A percentile compares a stretch with the other conserved stretches of the same genome.
Conservation (phyloP, 306 rosid species). For the Neltuma alba region DNA sequence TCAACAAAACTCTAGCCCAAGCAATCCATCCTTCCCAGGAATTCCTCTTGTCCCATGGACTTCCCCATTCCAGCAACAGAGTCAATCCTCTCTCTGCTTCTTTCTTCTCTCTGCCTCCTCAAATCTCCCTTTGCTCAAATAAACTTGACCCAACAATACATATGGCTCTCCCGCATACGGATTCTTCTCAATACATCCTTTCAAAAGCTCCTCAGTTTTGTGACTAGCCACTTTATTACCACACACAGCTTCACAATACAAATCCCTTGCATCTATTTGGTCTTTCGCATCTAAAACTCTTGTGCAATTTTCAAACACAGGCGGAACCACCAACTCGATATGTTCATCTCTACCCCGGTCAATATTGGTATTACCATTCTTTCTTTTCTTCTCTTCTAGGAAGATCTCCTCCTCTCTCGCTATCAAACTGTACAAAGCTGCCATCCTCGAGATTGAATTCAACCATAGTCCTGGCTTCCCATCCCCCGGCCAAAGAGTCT, state of each 20-base stretch:
- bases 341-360: slow-evolving; percentile 52
- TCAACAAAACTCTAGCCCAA: slow-evolving; percentile 72
- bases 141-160: slow-evolving; percentile 70
- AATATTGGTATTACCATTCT: background rate
- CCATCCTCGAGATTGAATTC: slow-evolving; percentile 82
- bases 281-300: slow-evolving; percentile 66
- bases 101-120: slow-evolving; percentile 71
- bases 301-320: slow-evolving; percentile 67
- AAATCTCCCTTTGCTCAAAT: slow-evolving; percentile 54
- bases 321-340: slow-evolving; percentile 64
- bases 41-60: slow-evolving; percentile 92
- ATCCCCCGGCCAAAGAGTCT: slow-evolving; percentile 74
- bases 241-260: slow-evolving; percentile 85
- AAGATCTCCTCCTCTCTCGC: slow-evolving; percentile 77
- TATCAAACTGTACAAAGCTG: slow-evolving; percentile 58
- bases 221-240: slow-evolving; percentile 31
- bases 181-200: slow-evolving; percentile 60
- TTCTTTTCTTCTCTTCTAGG: slow-evolving; percentile 41
- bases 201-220: slow-evolving; percentile 58
- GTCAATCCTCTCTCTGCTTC: slow-evolving; percentile 68
- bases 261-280: slow-evolving; percentile 72
- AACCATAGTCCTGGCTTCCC: slow-evolving; percentile 89
- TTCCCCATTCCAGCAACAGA: slow-evolving; percentile 74
- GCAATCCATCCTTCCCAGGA: slow-evolving; percentile 98
- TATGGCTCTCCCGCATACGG: slow-evolving; percentile 84